Base-by-base conservation (phyloP, 371 early-diverging fungal species). In the Syncephalis plumigaleata region DNA sequence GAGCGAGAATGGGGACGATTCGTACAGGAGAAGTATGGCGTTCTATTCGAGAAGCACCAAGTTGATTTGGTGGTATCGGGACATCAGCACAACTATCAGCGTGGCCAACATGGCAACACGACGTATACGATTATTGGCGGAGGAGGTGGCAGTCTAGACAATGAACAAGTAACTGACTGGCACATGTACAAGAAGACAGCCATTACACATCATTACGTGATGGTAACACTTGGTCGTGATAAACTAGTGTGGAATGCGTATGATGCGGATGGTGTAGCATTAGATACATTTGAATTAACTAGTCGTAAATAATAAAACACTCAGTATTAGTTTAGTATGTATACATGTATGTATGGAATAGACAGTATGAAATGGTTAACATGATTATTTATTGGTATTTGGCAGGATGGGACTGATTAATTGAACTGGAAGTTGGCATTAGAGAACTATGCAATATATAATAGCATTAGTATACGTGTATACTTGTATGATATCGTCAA, bases 81-180 rank as follows among this genome's bases (percentile, higher is more conserved):
- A 3, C 85, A 84, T 54, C 84, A 84, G 49, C 85, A 84, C 52
- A 84, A 84, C 48, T 84, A 84, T 52, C 76, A 81, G 58, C 59
- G 75, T 27, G 71, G 73, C 15, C 54, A 68, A 55, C 61, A 61
- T 0, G 66, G 71, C 39, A 67, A 68, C 15, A 56, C 69, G 37
- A 60, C 59, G 36, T 67, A 83, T 62, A 54, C 74, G 1, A 81
- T 84, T 42, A 79, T 81, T 36, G 85, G 85, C 7, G 85, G 85
- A 3, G 84, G 78, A 0, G 85, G 85, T 16, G 85, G 85, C 7
- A 61, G 59, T 42, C 48, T 84, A 23, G 84, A 84, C 49, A 57
- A 56, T n/a, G 67, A 73, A 38, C 71, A 67, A 24, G 83, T 84
- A 0, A 71, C 71, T 39, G 73, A 78, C 54, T 81, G 67, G 64